A percentile compares a stretch with the other conserved stretches of the same genome.
Conservation (phyloP, 148 eudicot species). For the Vaccinium darrowii region DNA sequence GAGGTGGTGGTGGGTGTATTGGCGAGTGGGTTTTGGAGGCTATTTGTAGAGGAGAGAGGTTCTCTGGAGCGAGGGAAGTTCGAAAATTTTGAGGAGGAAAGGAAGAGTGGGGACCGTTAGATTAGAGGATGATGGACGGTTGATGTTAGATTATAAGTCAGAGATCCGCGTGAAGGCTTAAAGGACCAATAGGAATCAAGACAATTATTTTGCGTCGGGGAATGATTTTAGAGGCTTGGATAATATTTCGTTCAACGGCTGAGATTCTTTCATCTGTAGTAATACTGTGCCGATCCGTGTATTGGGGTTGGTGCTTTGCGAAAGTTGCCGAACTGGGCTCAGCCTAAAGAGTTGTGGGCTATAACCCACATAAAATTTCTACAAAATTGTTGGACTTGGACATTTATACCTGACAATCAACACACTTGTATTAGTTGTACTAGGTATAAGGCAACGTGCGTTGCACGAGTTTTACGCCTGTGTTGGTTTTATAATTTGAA, state of each 20-base stretch:
- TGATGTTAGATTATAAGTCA: background rate
- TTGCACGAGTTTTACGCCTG: no score
- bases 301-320: no score
- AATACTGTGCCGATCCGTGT: background rate
- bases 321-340: no score
- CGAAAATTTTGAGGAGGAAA: background rate
- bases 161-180: background rate
- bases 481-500: no score
- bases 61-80: background rate
- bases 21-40: background rate
- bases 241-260: background rate
- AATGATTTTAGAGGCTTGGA: background rate
- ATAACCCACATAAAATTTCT: no score
- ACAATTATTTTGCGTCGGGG: background rate
- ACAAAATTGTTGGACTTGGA: no score
- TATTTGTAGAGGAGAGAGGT: background rate
- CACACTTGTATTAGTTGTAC: no score
- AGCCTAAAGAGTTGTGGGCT: no score
- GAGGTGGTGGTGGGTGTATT: background rate
- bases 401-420: no score
- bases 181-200: background rate
- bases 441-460: no score
- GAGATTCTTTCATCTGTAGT: background rate
- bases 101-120: background rate
- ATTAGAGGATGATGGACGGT: background rate